Evolutionary conservation across 73 alveolate species (phyloP).

Genomic region (Symbiodinium natans): DNA sequence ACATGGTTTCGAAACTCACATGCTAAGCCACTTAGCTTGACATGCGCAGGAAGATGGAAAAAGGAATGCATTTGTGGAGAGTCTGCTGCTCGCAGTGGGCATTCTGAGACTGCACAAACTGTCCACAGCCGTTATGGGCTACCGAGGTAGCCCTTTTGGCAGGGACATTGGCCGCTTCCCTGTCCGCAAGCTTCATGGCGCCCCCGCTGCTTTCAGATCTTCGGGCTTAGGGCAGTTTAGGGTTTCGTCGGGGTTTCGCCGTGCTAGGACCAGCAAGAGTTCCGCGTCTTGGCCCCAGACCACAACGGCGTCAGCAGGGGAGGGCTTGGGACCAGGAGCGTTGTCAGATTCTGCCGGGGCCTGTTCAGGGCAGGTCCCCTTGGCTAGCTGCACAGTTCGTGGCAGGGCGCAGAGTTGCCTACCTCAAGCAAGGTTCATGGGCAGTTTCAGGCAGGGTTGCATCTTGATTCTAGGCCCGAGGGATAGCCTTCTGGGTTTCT

Average conservation of each 20-base stretch:
- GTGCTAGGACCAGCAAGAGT: too few relatives aligned
- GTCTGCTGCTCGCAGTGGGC: too few relatives aligned
- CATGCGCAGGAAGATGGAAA: neutral
- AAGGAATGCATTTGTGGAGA: too few relatives aligned
- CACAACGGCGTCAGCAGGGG: neutral
- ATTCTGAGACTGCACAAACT: too few relatives aligned
- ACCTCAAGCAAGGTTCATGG: too few relatives aligned
- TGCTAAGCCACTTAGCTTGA: too few relatives aligned
- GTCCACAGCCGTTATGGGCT: too few relatives aligned
- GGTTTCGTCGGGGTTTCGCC: neutral
- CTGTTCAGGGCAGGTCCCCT: neutral
- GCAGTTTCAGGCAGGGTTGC: too few relatives aligned
- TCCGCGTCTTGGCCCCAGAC: too few relatives aligned
- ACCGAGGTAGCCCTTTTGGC: neutral
- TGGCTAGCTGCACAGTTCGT: neutral
- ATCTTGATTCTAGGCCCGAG: too few relatives aligned
- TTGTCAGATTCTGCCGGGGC: neutral
- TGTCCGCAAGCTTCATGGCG: slow-evolving; percentile 3
- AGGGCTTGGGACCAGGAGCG: neutral
- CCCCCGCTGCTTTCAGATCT: too few relatives aligned
- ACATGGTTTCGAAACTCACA: neutral
- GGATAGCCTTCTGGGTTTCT: too few relatives aligned
- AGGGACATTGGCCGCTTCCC: neutral
- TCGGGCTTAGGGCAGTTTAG: neutral
- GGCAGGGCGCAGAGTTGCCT: neutral